Evolutionary conservation across 345 rosid species (phyloP).

Genomic region (Lumnitzera racemosa): DNA sequence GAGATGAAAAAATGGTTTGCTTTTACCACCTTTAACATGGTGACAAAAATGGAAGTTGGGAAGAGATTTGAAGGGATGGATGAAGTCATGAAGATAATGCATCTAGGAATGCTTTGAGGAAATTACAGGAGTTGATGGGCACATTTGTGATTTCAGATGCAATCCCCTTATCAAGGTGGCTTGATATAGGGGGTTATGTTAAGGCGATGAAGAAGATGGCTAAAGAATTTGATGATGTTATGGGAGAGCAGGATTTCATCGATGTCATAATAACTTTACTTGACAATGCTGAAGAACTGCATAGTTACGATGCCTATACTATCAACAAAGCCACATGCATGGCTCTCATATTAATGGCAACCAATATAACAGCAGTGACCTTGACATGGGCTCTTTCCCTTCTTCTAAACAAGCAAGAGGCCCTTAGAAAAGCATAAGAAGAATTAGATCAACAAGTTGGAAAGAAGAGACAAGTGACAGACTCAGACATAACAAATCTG

Average conservation of each 20-base stretch:
- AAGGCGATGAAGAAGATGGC: conserved; percentile 59
- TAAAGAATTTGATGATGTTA: conserved; percentile 28
- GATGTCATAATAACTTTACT: conserved; percentile 45
- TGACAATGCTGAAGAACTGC: conserved; percentile 26
- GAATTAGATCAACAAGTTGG: conserved; percentile 36
- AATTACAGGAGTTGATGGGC: conserved; percentile 32
- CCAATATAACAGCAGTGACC: conserved; percentile 31
- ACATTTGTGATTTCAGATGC: conserved; percentile 49
- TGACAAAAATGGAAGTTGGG: conserved; percentile 16
- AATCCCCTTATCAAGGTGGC: conserved; percentile 45
- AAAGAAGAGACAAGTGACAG: conserved; percentile 15
- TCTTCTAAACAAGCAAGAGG: conserved; percentile 25
- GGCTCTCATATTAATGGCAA: conserved; percentile 36
- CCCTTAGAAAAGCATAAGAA: conserved; percentile 24
- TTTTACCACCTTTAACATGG: conserved; percentile 17
- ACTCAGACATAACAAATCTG: conserved; percentile 24
- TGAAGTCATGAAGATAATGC: not conserved
- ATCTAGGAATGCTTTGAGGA: not conserved
- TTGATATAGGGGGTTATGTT: conserved; percentile 46
- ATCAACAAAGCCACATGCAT: conserved; percentile 52
- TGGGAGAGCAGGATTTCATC: conserved; percentile 34
- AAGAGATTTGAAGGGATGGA: conserved; percentile 4
- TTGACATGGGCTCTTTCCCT: conserved; percentile 37
- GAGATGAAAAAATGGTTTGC: conserved; percentile 31
- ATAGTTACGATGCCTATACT: conserved; percentile 32